Conservation (phyloP, 805 yeast species). For the Kazachstania africana region DNA sequence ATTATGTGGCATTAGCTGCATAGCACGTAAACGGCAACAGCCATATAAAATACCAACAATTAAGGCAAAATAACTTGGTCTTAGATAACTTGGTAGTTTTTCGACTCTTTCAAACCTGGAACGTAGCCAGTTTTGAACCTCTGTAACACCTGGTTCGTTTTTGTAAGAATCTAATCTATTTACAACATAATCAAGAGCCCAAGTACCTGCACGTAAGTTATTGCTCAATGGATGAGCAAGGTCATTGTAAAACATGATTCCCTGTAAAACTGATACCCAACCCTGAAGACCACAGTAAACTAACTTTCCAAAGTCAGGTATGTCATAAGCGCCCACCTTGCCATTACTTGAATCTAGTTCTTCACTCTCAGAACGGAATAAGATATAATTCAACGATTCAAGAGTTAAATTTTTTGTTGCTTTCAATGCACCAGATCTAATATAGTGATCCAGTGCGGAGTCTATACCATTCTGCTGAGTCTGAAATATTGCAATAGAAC, state of each 20-base stretch:
- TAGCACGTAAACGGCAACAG: conserved; percentile 60
- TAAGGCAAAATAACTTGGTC: conserved; percentile 80
- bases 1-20: conserved; percentile 40
- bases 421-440: conserved; percentile 65
- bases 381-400: conserved; percentile 59
- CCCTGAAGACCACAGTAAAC: conserved; percentile 91
- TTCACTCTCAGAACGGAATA: conserved; percentile 76
- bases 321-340: conserved; percentile 53
- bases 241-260: conserved; percentile 56
- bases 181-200: conserved; percentile 78
- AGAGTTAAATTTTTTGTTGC: conserved; percentile 53
- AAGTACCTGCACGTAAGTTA: conserved; percentile 69
- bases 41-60: conserved; percentile 76
- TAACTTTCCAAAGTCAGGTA: conserved; percentile 64
- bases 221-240: conserved; percentile 75
- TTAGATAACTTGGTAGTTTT: conserved; percentile 61
- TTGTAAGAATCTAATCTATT: conserved; percentile 48
- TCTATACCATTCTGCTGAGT: conserved; percentile 62
- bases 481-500: conserved; percentile 76
- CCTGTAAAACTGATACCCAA: conserved; percentile 62
- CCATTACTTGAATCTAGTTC: conserved; percentile 76
- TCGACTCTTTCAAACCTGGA: conserved; percentile 52
- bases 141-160: conserved; percentile 34
- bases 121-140: conserved; percentile 60
- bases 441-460: conserved; percentile 47